Evolutionary conservation across 1,284 basidiomycete genomes (phyloP).

Genomic region (Rhodotorula sp.): DNA sequence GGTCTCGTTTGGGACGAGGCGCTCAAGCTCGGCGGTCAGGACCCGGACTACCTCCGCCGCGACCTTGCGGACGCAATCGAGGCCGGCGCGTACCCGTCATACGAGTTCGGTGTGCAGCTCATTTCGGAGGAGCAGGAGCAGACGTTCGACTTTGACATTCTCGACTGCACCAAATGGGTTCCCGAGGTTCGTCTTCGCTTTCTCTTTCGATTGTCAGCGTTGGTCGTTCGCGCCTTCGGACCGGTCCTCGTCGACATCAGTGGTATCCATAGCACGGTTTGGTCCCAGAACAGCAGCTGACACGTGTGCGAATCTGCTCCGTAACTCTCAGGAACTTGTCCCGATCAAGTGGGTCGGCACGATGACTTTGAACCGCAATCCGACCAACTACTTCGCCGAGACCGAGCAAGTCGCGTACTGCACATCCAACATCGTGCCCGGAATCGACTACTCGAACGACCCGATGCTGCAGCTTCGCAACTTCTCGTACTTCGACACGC

Average conservation of each 20-base stretch:
- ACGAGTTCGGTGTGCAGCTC: constrained; percentile 73
- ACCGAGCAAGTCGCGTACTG: constrained; percentile 72
- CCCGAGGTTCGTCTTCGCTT: constrained; percentile 54
- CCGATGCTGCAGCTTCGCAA: constrained; percentile 78
- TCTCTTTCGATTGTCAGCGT: not conserved
- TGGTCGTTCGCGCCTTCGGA: not conserved
- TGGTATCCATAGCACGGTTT: no score
- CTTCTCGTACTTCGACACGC: constrained; percentile 59
- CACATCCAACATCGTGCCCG: constrained; percentile 68
- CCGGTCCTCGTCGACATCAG: no score
- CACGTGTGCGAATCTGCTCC: not conserved
- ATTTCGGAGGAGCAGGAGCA: constrained; percentile 65
- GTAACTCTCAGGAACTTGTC: constrained; percentile 56
- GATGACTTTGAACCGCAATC: constrained; percentile 62
- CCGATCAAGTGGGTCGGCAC: constrained; percentile 73
- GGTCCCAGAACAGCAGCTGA: no score
- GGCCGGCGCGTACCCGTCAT: constrained; percentile 65
- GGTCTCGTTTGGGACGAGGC: constrained; percentile 83
- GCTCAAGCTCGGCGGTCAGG: constrained; percentile 73
- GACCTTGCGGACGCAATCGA: constrained; percentile 58
- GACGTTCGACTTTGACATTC: constrained; percentile 73
- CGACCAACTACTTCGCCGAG: constrained; percentile 62
- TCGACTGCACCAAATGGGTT: constrained; percentile 66
- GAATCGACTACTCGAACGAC: constrained; percentile 75
- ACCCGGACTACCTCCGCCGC: constrained; percentile 53